Evolutionary conservation across 1,139 yeast genomes (phyloP).

Genomic region (Pichia sp.): DNA sequence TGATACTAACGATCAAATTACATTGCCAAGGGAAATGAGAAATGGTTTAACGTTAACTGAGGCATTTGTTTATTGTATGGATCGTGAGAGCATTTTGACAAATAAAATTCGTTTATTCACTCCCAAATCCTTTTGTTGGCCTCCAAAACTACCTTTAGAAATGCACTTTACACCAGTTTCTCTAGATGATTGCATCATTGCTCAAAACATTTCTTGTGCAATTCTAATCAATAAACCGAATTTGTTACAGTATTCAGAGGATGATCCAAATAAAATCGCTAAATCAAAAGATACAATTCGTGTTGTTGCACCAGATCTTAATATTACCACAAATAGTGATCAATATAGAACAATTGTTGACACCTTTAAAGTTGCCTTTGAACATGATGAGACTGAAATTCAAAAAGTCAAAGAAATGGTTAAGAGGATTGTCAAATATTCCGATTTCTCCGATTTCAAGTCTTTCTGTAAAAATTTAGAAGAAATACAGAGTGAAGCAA

Average conservation of each 20-base stretch:
- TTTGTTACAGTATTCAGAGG: conserved; percentile 40
- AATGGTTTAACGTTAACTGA: conserved; percentile 62
- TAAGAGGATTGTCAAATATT: conserved; percentile 59
- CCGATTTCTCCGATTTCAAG: conserved; percentile 63
- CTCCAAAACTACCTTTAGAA: conserved; percentile 80
- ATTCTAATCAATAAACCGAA: conserved; percentile 63
- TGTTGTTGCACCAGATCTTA: conserved; percentile 57
- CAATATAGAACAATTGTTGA: conserved; percentile 67
- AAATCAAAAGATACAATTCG: conserved; percentile 19
- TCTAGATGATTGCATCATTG: conserved; percentile 49
- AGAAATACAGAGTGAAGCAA: conserved; percentile 51
- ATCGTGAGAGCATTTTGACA: conserved; percentile 39
- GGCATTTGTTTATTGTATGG: conserved; percentile 65
- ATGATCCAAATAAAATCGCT: conserved; percentile 10
- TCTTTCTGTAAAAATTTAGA: conserved; percentile 49
- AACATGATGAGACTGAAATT: conserved; percentile 47
- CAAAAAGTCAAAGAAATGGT: conserved; percentile 54
- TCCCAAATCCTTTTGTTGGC: conserved; percentile 44
- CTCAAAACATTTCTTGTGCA: conserved; percentile 58
- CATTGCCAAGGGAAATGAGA: conserved; percentile 59
- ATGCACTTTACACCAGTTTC: conserved; percentile 63
- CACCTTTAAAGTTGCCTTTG: conserved; percentile 55
- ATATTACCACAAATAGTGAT: conserved; percentile 59
- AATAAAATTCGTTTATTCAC: conserved; percentile 38
- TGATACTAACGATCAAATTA: conserved; percentile 45